Evolutionary conservation across 1,284 basidiomycete species (phyloP).

Genomic region (Rhodotorula mucilaginosa): DNA sequence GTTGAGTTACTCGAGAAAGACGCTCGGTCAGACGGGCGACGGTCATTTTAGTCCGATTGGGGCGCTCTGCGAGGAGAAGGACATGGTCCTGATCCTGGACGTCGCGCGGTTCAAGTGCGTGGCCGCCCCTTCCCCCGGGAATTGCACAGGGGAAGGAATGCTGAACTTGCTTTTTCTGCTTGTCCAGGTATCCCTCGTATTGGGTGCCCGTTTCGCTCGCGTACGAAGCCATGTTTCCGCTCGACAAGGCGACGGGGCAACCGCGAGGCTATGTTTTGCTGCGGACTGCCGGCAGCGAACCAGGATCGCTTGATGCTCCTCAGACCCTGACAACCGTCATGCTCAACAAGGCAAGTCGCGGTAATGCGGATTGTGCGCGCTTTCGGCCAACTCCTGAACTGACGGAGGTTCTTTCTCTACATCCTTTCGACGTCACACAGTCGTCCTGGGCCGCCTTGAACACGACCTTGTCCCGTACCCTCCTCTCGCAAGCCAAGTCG

Average conservation of each 20-base stretch:
- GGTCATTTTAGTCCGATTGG: constrained; percentile 44
- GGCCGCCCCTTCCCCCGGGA: neutral
- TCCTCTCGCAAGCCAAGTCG: constrained; percentile 15
- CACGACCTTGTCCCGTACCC: constrained; percentile 13
- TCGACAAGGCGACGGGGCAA: constrained; percentile 42
- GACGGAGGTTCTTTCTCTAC: too few relatives aligned
- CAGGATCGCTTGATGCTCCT: constrained; percentile 20
- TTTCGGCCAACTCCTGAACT: too few relatives aligned
- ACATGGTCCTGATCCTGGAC: constrained; percentile 43
- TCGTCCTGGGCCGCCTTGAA: constrained; percentile 33
- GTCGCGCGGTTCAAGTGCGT: constrained; percentile 44
- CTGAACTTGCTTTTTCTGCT: neutral
- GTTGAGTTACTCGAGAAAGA: constrained; percentile 37
- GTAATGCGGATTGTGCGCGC: neutral
- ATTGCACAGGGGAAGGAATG: too few relatives aligned
- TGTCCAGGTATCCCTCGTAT: constrained; percentile 22
- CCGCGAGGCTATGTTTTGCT: constrained; percentile 43
- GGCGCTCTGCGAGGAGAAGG: constrained; percentile 37
- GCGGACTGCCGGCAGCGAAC: constrained; percentile 17
- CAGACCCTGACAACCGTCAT: constrained; percentile 36
- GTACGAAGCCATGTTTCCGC: constrained; percentile 40
- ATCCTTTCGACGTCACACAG: constrained; percentile 1
- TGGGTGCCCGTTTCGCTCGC: constrained; percentile 33
- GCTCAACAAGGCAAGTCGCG: constrained; percentile 39
- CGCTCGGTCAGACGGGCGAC: constrained; percentile 43